phyloP scores from a whole-genome alignment of 768 basidiomycete genomes.

The Amanita jacksonii region DNA sequence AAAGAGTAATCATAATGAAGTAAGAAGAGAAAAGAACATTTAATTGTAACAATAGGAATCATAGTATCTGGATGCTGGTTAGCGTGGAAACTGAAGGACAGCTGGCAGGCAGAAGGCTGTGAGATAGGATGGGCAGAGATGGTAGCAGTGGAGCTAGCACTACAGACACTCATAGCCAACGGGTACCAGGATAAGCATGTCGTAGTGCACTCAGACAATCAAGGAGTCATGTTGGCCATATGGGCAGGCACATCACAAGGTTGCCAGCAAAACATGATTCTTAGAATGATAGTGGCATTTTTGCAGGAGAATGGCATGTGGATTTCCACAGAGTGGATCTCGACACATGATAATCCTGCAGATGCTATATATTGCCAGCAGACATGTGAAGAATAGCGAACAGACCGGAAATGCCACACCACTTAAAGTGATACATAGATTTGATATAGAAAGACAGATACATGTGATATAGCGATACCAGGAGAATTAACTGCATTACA shows the following conservation, averaged over 20 bases:
- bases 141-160: constrained; percentile 28
- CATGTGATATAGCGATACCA: too few relatives aligned
- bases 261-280: constrained; percentile 21
- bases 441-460: background rate
- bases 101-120: constrained; percentile 18
- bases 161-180: constrained; percentile 16
- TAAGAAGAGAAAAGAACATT: too few relatives aligned
- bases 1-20: too few relatives aligned
- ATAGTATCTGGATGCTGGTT: constrained; percentile 22
- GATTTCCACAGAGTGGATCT: constrained; percentile 18
- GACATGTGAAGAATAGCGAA: background rate
- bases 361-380: constrained; percentile 14
- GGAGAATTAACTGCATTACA: too few relatives aligned
- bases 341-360: constrained; percentile 15
- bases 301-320: constrained; percentile 16
- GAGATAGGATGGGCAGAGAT: constrained; percentile 36
- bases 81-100: constrained; percentile 21
- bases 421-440: background rate
- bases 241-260: constrained; percentile 20
- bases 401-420: background rate
- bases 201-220: constrained; percentile 24
- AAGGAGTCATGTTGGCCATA: constrained; percentile 23
- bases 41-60: too few relatives aligned
- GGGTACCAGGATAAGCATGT: constrained; percentile 20
- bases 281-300: too few relatives aligned